Conservation (phyloP, 176 grass and related monocot genomes). For the Calamus simplicifolius region DNA sequence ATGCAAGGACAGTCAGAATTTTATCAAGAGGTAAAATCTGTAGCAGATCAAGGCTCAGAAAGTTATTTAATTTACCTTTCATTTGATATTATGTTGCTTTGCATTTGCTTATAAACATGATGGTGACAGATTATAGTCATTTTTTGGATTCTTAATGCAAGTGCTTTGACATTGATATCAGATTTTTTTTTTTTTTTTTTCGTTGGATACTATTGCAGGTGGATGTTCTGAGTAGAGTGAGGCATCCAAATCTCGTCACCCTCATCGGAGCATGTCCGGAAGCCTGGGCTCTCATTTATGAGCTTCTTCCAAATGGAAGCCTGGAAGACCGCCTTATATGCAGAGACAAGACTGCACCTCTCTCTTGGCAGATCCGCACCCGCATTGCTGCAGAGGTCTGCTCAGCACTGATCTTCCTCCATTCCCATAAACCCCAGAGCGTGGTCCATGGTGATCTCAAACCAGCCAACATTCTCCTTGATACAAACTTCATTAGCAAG, state of each 20-base stretch:
- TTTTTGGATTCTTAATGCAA: no score
- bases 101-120: no score
- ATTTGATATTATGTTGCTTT: no score
- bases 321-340: constrained; percentile 45
- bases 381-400: constrained; percentile 66
- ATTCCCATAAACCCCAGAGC: constrained; percentile 46
- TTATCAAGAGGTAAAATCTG: constrained; percentile 48
- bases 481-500: constrained; percentile 60
- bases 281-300: constrained; percentile 40
- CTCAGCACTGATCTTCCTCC: constrained; percentile 66
- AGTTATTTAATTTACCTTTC: no score
- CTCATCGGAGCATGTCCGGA: constrained; percentile 64
- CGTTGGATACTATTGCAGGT: constrained; percentile 24
- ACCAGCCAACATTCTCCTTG: constrained; percentile 60
- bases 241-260: constrained; percentile 72
- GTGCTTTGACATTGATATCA: no score
- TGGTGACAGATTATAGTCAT: no score
- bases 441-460: constrained; percentile 67
- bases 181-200: no score
- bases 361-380: constrained; percentile 57
- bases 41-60: no score
- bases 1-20: constrained; percentile 46
- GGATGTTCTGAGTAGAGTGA: constrained; percentile 37
- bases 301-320: constrained; percentile 81
- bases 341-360: constrained; percentile 26